Conservation (phyloP, 2,329 filamentous ascomycete species). For the Alternaria ethzedia region DNA sequence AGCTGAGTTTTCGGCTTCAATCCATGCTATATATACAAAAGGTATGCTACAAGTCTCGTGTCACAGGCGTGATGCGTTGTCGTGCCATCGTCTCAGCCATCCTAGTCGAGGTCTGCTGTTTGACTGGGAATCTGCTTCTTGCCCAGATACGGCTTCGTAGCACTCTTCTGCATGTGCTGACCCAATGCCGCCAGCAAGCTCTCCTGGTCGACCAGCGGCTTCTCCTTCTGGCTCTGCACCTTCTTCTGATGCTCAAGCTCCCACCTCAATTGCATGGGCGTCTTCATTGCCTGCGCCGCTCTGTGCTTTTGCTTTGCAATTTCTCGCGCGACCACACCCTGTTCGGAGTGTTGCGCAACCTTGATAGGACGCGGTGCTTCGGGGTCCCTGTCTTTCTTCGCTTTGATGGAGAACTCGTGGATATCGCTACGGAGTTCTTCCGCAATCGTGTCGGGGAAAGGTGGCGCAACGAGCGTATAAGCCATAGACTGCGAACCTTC, state of each 20-base stretch:
- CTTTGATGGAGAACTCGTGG: conserved; percentile 70
- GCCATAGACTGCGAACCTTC: conserved; percentile 65
- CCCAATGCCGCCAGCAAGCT: conserved; percentile 51
- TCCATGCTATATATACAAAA: conserved; percentile 31
- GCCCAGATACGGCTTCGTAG: conserved; percentile 15
- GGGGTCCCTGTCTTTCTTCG: conserved; percentile 48
- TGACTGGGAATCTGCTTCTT: conserved; percentile 17
- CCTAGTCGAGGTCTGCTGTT: conserved; percentile 19
- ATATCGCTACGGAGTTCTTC: conserved; percentile 80
- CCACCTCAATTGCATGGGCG: conserved; percentile 43
- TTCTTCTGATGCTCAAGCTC: conserved; percentile 38
- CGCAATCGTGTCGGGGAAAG: conserved; percentile 79
- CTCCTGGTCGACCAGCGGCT: conserved; percentile 38
- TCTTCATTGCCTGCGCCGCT: conserved; percentile 39
- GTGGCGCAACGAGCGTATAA: conserved; percentile 76
- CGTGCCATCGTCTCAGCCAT: background rate
- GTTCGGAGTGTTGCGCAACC: conserved; percentile 7
- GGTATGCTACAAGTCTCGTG: conserved; percentile 20
- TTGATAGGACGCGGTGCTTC: conserved; percentile 28
- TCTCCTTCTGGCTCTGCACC: conserved; percentile 20
- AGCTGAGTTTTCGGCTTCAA: conserved; percentile 1
- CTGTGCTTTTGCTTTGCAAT: conserved; percentile 29
- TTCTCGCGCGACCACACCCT: conserved; percentile 29
- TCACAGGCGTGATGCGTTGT: background rate
- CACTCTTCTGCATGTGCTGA: conserved; percentile 46